Evolutionary conservation across 179 eudicot species (phyloP), one percentile per base, ranked within the genome.

Genomic region (Beta lomatogona): DNA sequence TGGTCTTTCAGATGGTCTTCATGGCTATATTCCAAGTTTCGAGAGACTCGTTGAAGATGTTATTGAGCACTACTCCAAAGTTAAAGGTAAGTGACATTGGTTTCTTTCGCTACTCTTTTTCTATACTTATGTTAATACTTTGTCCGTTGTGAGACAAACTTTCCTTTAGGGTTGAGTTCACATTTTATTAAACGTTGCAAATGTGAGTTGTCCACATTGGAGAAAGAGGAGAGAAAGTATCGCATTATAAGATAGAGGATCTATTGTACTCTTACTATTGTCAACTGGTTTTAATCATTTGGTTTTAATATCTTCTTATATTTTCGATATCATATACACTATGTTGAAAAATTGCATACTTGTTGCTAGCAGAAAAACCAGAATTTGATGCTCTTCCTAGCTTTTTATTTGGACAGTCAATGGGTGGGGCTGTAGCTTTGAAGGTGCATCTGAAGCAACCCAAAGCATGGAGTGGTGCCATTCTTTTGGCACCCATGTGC

Each of bases 401-500:
- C 80, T 93, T 95, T 89, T 82, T 93, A 80, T 90, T 95, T 67
- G 98, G 98, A 54, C 86, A 95, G 86, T 93, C 98, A 1, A 92
- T 95, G 99, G 99, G 99, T 28, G 99, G 99, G 85, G 99, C 98
- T 69, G 91, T 92, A 73, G 93, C 93, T 83, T 83, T 95, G 85
- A 95, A 92, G 88, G 83, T 92, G 79, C 98, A 95, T 86, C 90
- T 93, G 69, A 95, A 91, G 88, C 95, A 95, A 82, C 95, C 99
- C 14, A 70, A 91, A 69, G 83, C 92, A 21, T 95, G 99, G 98
- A 83, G 79, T 79, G 99, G 99, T 75, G 95, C 98, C 12, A 66
- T 95, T 88, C 98, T 95, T 71, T 88, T 90, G 73, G 98, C 99
- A 60, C 99, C 99, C 53, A 95, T 95, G 99, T 95, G 98, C 90